Percentiles rank a stretch among this genome's conserved stretches.
Conservation (phyloP, 345 rosid genomes). For the Physaria fendleri region DNA sequence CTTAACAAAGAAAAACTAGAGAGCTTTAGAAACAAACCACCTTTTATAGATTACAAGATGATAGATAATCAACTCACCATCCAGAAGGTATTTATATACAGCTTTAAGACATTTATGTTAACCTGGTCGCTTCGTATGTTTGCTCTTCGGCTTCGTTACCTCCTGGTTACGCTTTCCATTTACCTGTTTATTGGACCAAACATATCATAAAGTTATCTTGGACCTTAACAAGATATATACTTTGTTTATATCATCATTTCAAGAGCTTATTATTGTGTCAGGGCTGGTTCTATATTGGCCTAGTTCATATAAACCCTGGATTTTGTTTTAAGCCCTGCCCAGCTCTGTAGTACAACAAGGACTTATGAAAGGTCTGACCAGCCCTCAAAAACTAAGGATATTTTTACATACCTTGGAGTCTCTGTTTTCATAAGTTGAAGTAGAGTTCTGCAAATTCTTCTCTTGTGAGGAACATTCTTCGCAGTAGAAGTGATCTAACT, state of each 20-base stretch:
- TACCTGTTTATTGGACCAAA: constrained; percentile 12
- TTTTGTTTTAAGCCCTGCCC: not conserved
- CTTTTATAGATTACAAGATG: not conserved
- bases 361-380: not conserved
- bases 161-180: constrained; percentile 19
- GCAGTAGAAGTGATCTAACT: constrained; percentile 80
- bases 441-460: constrained; percentile 56
- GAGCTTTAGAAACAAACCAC: constrained; percentile 10
- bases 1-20: not conserved
- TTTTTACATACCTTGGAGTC: constrained; percentile 54
- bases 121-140: constrained; percentile 19
- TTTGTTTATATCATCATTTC: not conserved
- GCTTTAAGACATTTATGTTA: not conserved
- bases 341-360: not conserved
- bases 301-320: not conserved
- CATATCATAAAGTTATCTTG: not conserved
- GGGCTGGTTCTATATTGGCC: not conserved
- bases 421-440: constrained; percentile 38
- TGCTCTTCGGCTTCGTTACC: constrained; percentile 14
- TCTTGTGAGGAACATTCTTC: constrained; percentile 69
- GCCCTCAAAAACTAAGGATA: not conserved
- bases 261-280: not conserved
- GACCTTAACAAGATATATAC: not conserved
- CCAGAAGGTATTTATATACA: not conserved
- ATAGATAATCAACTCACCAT: not conserved